A percentile compares a stretch with the other conserved stretches of the same genome.
Conservation (phyloP, 805 yeast species). For the Komagataella phaffii region DNA sequence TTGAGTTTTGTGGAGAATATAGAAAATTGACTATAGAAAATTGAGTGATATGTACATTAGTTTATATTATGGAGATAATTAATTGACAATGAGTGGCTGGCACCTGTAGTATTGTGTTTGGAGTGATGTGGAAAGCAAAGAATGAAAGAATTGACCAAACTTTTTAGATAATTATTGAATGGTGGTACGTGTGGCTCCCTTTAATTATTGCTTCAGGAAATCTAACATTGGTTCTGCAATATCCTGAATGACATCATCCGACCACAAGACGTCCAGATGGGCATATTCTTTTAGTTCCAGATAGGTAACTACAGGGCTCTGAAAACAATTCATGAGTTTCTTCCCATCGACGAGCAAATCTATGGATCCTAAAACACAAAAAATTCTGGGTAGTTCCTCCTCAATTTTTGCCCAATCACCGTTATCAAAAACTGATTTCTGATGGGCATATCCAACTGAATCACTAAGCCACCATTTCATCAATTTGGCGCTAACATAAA, state of each 20-base stretch:
- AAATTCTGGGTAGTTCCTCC: slow-evolving; percentile 41
- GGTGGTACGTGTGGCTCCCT: neutral
- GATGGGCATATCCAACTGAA: slow-evolving; percentile 31
- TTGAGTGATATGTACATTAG: slow-evolving; percentile 3
- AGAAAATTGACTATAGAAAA: slow-evolving; percentile 29
- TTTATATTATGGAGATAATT: neutral
- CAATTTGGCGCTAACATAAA: slow-evolving; percentile 61
- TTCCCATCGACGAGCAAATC: slow-evolving; percentile 75
- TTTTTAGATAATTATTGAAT: neutral
- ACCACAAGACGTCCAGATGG: slow-evolving; percentile 91
- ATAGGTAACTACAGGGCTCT: slow-evolving; percentile 22
- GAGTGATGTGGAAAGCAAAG: too few relatives aligned
- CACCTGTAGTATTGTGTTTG: too few relatives aligned
- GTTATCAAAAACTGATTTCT: slow-evolving; percentile 35
- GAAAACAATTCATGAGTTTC: slow-evolving; percentile 50
- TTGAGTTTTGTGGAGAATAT: slow-evolving; percentile 33
- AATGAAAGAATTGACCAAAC: neutral
- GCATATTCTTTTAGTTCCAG: slow-evolving; percentile 49
- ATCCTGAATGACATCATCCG: slow-evolving; percentile 53
- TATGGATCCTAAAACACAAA: slow-evolving; percentile 55
- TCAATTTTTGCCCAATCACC: slow-evolving; percentile 8
- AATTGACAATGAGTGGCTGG: neutral
- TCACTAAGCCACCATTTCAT: slow-evolving; percentile 89
- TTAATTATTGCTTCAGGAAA: slow-evolving; percentile 11
- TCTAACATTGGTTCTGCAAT: slow-evolving; percentile 40